Base-by-base conservation (phyloP, 1,284 basidiomycete genomes). In the Puccinia hordei region DNA sequence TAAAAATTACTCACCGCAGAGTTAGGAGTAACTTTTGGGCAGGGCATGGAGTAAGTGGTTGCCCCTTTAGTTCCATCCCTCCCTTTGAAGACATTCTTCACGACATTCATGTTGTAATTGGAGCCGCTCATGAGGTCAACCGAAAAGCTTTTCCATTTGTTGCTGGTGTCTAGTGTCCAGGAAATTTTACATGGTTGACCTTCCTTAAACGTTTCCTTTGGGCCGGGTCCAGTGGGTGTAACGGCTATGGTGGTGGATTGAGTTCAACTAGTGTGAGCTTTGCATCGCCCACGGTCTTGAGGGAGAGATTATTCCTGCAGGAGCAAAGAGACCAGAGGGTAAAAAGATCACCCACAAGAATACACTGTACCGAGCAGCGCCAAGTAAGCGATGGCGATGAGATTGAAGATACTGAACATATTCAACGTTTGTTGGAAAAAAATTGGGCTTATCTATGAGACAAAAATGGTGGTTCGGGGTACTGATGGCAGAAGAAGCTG, bases 51-150 rank as follows among this genome's bases (percentile, higher is more conserved):
- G 84, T 88, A 90, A 5, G 85, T 86, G 22, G 85, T 86, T 51
- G 86, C 85, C 46, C 83, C 82, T 35, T 87, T 82, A 81, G 90
- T 90, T 17, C 90, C 92, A 79, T 90, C 88, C 24, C 89, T 85
- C 9, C 88, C 85, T 3, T 87, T 90, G 9, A 89, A 88, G 74
- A 92, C 89, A 81, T 90, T 90, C 90, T 83, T 89, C 78, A 93
- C 84, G 83, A 89, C 88, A 71, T 89, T 85, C 92, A 94, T 94
- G 66, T 87, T 82, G 49, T 88, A 85, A 86, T 94, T 93, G 83
- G 88, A 85, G 8, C 93, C 93, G 0, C 91, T 91, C 91, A 92
- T 93, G 83, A 94, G 88, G 85, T 92, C 87, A 81, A 93, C 91
- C 80, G 87, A 86, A 89, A 90, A 91, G 77, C 86, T 85, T 84